Evolutionary conservation across 73 alveolate species (phyloP).

Genomic region (Paramecium sexaurelia): DNA sequence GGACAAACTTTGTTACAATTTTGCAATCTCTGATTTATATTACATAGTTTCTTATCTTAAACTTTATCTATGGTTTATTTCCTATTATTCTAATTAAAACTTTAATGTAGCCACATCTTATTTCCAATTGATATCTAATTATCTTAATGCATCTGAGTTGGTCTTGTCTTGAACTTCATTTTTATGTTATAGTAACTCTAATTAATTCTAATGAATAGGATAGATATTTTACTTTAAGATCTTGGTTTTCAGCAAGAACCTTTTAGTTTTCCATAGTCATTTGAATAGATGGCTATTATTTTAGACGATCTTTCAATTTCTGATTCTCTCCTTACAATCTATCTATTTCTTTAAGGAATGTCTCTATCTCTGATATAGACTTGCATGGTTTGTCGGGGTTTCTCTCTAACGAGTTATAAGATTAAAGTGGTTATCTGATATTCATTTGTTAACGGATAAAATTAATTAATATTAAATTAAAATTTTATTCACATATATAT

Average conservation of each 20-base stretch:
- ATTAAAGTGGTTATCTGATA: background rate
- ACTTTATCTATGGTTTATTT: slow-evolving; percentile 3
- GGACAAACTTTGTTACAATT: background rate
- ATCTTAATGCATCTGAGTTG: background rate
- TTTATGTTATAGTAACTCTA: background rate
- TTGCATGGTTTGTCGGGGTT: background rate
- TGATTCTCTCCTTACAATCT: slow-evolving; percentile 4
- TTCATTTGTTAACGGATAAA: background rate
- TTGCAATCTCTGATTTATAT: slow-evolving; percentile 5
- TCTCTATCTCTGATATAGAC: background rate
- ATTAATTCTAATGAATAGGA: background rate
- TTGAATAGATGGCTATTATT: background rate
- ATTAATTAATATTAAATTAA: background rate
- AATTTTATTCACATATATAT: background rate
- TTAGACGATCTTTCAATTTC: background rate
- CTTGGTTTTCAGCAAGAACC: background rate
- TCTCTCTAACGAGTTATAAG: slow-evolving; percentile 10
- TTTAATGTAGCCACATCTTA: slow-evolving; percentile 36
- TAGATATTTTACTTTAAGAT: background rate
- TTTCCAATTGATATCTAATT: slow-evolving; percentile 38
- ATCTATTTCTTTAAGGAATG: slow-evolving; percentile 32
- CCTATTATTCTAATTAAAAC: background rate
- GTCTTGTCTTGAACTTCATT: background rate
- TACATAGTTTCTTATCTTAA: background rate
- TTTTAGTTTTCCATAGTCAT: background rate